Evolutionary conservation across 805 yeast species (phyloP), one percentile per base, ranked within the genome.

Genomic region (Candida sakaeoensis): DNA sequence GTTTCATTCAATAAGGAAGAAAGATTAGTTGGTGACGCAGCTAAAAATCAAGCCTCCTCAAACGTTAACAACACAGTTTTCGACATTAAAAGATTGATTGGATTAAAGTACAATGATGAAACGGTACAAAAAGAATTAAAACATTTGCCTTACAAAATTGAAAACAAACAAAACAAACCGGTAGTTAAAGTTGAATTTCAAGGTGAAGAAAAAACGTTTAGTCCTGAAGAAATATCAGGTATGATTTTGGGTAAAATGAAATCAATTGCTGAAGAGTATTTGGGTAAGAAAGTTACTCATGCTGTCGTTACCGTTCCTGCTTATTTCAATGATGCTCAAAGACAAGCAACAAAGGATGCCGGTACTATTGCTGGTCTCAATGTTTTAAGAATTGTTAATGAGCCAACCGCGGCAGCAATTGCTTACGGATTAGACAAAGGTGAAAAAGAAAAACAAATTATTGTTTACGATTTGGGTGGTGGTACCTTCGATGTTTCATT

Each of bases 11-110:
- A 95, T 23, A 96, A 88, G 61, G 77, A 89, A 29, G 98, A 91
- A 73, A 84, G 96, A 72, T 76, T 89, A 57, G 89, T 89, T 55
- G 96, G 96, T 68, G 96, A 89, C 70, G 95, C 97, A 53, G 98
- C 97, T 46, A 91, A 91, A 81, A 90, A 91, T 70, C 97, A 91
- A 74, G 96, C 96, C 42, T 96, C 97, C 51, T 85, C 89, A 82
- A 91, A 91, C 73, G 96, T 97, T 39, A 52, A 72, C 45, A 90
- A 90, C 77, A 90, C 97, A 32, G 90, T 90, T 46, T 90, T 90
- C 58, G 97, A 90, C 58, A 95, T 95, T 58, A 90, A 90, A 76
- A 85, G 97, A 74, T 79, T 90, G 62, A 90, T 90, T 61, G 95
- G 95, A 53, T 80, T 72, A 78, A 86, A 64, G 60, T 86, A 81